Percentiles rank a stretch among this genome's conserved stretches.
phyloP scores from a whole-genome alignment of 169 alveolate genomes.

The Condylostoma magnum region DNA sequence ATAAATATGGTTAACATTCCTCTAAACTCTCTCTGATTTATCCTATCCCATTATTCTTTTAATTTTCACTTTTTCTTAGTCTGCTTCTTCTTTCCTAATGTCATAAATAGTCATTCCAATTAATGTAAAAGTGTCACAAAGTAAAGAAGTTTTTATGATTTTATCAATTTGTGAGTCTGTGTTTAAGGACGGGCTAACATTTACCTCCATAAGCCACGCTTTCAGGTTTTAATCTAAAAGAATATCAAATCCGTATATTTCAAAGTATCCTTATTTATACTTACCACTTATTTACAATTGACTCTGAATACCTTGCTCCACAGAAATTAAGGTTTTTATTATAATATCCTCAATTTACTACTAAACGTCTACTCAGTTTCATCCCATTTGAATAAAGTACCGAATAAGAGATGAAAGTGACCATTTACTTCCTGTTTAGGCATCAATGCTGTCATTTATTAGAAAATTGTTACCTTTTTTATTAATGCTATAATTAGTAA shows the following conservation, averaged over 20 bases:
- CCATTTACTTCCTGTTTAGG: constrained; percentile 76
- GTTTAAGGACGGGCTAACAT: constrained; percentile 78
- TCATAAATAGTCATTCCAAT: constrained; percentile 59
- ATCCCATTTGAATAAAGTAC: constrained; percentile 47
- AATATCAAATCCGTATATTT: constrained; percentile 85
- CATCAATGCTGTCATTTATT: constrained; percentile 52
- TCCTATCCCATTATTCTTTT: no score
- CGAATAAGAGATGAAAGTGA: constrained; percentile 63
- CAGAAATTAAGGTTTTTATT: constrained; percentile 78
- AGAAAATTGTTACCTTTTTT: constrained; percentile 54
- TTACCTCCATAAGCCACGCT: constrained; percentile 86
- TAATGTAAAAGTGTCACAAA: constrained; percentile 66
- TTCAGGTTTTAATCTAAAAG: constrained; percentile 68
- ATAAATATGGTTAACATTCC: no score
- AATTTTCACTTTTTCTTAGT: constrained; percentile 20
- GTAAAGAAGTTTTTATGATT: constrained; percentile 60
- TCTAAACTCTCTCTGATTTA: no score
- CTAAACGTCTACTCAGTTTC: constrained; percentile 50
- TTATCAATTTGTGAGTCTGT: constrained; percentile 73
- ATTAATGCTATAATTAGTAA: constrained; percentile 69
- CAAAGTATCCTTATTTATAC: constrained; percentile 66
- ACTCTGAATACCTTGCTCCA: constrained; percentile 66
- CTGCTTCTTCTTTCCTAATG: not conserved
- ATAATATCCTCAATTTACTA: constrained; percentile 70
- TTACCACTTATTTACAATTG: constrained; percentile 41